Evolutionary conservation across 2,329 filamentous ascomycete species (phyloP), one percentile per base, ranked within the genome.

Genomic region (Tolypocladium amazonense): DNA sequence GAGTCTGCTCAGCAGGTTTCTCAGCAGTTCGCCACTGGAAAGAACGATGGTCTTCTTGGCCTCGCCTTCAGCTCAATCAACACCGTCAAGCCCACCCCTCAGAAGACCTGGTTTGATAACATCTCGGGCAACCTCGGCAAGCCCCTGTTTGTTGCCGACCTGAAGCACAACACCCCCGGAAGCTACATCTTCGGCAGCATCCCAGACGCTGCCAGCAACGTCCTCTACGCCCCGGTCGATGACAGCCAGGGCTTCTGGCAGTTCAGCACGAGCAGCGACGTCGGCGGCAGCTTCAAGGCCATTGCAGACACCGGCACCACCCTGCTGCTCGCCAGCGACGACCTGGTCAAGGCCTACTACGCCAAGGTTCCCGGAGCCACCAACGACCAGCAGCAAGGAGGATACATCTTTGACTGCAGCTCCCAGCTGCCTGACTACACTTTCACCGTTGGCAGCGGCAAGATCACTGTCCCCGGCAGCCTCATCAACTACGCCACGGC

Each of bases 291-390:
- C 30, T 71, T 77, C 20, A 75, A 74, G 65, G 75, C 77, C 41
- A 79, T 83, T 61, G 75, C 78, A 30, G 82, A 85, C 72, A 82
- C 81, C 3, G 86, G 86, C 59, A 88, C 86, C 33, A 86, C 84
- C 0, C 79, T 88, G 57, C 75, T 88, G 61, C 76, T 88, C 41
- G 80, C 85, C 61, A 81, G 85, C 67, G 71, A 78, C 37, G 68
- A 72, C 33, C 75, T 86, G 58, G 77, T 79, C 55, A 67, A 77
- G 4, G 74, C 68, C 4, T 83, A 83, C 70, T 83, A 81, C 66
- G 64, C 71, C 39, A 70, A 77, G 54, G 74, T 83, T 11, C 64
- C 68, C 1, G 78, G 77, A 18, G 79, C 81, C 1, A 61, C 63
- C 23, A 68, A 77, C 56, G 71, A 77, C 62, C 60, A 69, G 1